phyloP scores from a whole-genome alignment of 2,329 filamentous ascomycete genomes.

The Mycosphaerelloides madeirae region DNA sequence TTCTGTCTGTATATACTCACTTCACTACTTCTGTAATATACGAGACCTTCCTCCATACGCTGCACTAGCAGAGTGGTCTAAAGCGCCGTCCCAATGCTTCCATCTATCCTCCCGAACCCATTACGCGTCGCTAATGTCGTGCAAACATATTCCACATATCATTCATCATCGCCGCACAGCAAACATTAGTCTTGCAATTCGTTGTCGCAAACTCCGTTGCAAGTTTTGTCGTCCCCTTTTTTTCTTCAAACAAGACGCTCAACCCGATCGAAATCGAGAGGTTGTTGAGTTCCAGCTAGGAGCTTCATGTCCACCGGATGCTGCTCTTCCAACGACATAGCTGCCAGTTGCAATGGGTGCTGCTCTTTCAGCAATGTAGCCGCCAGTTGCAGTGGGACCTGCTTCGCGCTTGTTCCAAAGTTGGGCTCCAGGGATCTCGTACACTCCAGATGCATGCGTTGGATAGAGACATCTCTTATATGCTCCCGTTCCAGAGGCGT shows the following conservation, averaged over 20 bases:
- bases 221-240: neutral
- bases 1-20: no score
- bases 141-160: slow-evolving; percentile 2
- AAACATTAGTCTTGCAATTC: no score
- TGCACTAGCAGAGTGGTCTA: slow-evolving; percentile 23
- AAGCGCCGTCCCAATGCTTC: slow-evolving; percentile 8
- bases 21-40: slow-evolving; percentile 2
- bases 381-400: neutral
- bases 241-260: neutral
- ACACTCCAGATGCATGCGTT: no score
- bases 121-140: slow-evolving; percentile 6
- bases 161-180: neutral
- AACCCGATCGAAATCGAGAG: neutral
- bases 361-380: neutral
- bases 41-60: slow-evolving; percentile 17
- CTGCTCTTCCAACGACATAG: neutral
- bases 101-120: slow-evolving; percentile 1
- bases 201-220: no score
- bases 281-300: neutral
- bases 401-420: neutral
- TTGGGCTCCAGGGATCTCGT: no score
- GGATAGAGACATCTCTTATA: no score
- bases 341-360: neutral
- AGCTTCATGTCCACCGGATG: neutral
- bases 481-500: no score